A percentile compares a stretch with the other conserved stretches of the same genome.
Conservation (phyloP, 2,329 filamentous ascomycete genomes). For the Xylaria sp. region DNA sequence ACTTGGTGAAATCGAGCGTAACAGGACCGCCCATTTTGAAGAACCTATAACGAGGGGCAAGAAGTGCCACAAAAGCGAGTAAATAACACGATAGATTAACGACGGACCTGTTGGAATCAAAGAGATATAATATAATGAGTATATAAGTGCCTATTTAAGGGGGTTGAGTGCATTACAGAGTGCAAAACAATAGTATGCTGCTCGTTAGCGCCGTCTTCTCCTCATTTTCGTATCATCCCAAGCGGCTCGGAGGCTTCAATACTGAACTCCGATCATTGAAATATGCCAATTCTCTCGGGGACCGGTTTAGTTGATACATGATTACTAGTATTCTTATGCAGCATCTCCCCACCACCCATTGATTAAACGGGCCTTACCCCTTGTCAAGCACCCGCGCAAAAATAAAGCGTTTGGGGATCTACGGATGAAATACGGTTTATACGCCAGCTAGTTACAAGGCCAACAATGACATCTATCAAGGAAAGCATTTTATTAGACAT, state of each 20-base stretch:
- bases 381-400: no score
- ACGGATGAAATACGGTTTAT: no score
- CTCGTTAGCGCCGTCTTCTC: slow-evolving; percentile 15
- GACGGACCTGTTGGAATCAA: not conserved
- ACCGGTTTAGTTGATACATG: not conserved
- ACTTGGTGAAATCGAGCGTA: slow-evolving; percentile 32
- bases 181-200: not conserved
- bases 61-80: not conserved
- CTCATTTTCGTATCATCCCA: not conserved
- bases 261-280: slow-evolving; percentile 21
- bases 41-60: slow-evolving; percentile 2
- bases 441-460: no score
- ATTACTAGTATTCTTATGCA: no score
- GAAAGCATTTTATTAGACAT: no score
- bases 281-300: slow-evolving; percentile 19
- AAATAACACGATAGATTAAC: not conserved
- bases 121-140: not conserved
- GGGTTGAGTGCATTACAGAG: not conserved
- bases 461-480: no score
- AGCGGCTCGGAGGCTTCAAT: slow-evolving; percentile 21
- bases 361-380: no score
- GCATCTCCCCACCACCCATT: no score
- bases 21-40: slow-evolving; percentile 20
- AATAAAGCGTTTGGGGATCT: no score
- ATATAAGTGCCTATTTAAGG: slow-evolving; percentile 1